phyloP scores from a whole-genome alignment of 495 filamentous ascomycete species.

The Trichocladium antarcticum region DNA sequence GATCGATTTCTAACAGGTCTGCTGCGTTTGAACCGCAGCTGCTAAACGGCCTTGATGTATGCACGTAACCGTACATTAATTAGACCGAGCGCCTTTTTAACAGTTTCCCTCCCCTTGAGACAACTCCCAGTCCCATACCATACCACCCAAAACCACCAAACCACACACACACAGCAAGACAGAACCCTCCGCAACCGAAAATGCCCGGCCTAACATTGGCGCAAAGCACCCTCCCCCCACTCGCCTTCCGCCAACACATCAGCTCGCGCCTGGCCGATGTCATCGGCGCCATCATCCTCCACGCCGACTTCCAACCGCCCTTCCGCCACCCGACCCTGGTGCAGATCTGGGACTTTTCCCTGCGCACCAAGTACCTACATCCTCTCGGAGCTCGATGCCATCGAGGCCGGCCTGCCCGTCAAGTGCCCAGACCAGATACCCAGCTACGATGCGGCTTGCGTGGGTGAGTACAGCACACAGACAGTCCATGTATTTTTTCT shows the following conservation, averaged over 20 bases:
- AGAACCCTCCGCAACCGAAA: neutral
- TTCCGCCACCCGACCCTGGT: constrained; percentile 6
- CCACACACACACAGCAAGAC: neutral
- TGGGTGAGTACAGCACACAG: neutral
- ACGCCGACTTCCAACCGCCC: neutral
- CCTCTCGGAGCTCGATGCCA: constrained; percentile 21
- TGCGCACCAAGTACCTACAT: constrained; percentile 24
- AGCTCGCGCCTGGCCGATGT: constrained; percentile 5
- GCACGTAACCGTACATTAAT: too few species aligned
- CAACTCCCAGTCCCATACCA: too few species aligned
- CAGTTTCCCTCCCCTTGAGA: too few species aligned
- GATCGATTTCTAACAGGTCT: too few species aligned
- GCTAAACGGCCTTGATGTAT: too few species aligned
- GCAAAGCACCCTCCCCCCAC: neutral
- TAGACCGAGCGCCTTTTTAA: too few species aligned
- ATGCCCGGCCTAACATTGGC: neutral
- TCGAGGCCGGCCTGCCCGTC: constrained; percentile 14
- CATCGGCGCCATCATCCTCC: neutral
- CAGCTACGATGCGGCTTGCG: neutral
- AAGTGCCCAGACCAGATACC: constrained; percentile 12
- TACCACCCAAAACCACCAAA: too few species aligned
- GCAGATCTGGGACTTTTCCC: constrained; percentile 22
- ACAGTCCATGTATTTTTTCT: too few species aligned
- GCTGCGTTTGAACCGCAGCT: too few species aligned
- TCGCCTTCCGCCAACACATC: constrained; percentile 7